Percentiles rank a stretch among this genome's conserved stretches.
phyloP scores from a whole-genome alignment of 805 yeast genomes.

The Barnettozyma pratensis region DNA sequence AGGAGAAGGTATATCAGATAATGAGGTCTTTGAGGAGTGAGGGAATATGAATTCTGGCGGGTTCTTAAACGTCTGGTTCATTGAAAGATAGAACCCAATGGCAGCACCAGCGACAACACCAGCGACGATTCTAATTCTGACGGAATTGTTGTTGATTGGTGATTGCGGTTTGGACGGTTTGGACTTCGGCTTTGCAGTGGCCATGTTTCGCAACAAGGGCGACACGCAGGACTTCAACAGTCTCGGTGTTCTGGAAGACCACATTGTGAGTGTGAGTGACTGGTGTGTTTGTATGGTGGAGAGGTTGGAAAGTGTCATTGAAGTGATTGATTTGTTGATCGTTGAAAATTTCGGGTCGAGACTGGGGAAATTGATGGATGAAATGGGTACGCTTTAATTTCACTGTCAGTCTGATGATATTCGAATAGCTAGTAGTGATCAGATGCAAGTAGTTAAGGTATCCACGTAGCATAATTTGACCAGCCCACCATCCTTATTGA shows the following conservation, averaged over 20 bases:
- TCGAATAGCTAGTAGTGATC: too few relatives aligned
- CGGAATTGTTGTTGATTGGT: slow-evolving; percentile 1
- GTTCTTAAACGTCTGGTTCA: slow-evolving; percentile 18
- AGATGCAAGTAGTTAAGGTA: too few relatives aligned
- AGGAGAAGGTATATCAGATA: slow-evolving; percentile 22
- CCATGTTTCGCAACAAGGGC: background rate
- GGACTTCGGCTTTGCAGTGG: background rate
- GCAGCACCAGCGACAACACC: slow-evolving; percentile 18
- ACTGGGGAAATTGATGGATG: too few relatives aligned
- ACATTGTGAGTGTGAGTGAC: background rate
- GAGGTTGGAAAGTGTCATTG: background rate
- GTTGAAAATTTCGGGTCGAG: background rate
- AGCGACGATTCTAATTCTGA: slow-evolving; percentile 8
- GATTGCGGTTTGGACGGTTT: background rate
- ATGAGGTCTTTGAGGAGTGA: slow-evolving; percentile 20
- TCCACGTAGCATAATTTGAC: too few relatives aligned
- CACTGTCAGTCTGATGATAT: too few relatives aligned
- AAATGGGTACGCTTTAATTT: too few relatives aligned
- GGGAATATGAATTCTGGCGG: slow-evolving; percentile 28
- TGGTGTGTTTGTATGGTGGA: too few relatives aligned
- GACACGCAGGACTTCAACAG: background rate
- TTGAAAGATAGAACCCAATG: slow-evolving; percentile 22
- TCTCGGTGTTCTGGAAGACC: background rate
- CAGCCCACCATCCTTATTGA: too few relatives aligned
- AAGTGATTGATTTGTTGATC: background rate